phyloP scores from a whole-genome alignment of 768 basidiomycete genomes.

The Lentinula raphanica region DNA sequence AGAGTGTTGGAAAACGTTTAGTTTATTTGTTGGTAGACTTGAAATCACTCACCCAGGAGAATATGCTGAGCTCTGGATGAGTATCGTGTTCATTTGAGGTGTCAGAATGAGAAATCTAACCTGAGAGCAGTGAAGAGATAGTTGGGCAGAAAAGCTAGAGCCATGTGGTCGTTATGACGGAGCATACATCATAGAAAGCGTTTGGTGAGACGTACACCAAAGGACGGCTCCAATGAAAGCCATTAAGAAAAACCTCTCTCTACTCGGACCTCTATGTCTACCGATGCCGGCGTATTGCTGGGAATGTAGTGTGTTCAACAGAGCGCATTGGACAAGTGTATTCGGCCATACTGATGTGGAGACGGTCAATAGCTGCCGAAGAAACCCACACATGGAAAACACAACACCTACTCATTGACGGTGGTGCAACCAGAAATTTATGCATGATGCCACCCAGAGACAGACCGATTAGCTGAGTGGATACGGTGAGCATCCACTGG shows the following conservation, averaged over 20 bases:
- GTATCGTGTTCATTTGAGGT: not conserved
- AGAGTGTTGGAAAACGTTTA: constrained; percentile 7
- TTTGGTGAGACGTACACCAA: constrained; percentile 45
- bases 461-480: constrained; percentile 68
- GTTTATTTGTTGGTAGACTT: not conserved
- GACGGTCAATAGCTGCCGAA: not conserved
- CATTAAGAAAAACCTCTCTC: constrained; percentile 67
- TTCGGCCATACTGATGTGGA: constrained; percentile 60
- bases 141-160: constrained; percentile 7
- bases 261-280: constrained; percentile 52
- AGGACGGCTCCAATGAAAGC: constrained; percentile 48
- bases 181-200: not conserved
- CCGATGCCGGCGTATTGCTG: constrained; percentile 61
- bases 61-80: constrained; percentile 27
- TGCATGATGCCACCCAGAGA: constrained; percentile 69
- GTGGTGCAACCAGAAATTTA: constrained; percentile 69
- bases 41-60: constrained; percentile 39
- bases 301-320: constrained; percentile 74
- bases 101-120: constrained; percentile 19
- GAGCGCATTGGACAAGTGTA: constrained; percentile 64
- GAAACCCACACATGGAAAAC: not conserved
- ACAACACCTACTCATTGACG: constrained; percentile 32
- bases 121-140: constrained; percentile 42
- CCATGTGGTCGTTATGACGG: not conserved
- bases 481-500: constrained; percentile 70